Percentiles rank a stretch among this genome's conserved stretches.
Conservation (phyloP, 2,329 filamentous ascomycete genomes). For the Aspergillus fischeri region DNA sequence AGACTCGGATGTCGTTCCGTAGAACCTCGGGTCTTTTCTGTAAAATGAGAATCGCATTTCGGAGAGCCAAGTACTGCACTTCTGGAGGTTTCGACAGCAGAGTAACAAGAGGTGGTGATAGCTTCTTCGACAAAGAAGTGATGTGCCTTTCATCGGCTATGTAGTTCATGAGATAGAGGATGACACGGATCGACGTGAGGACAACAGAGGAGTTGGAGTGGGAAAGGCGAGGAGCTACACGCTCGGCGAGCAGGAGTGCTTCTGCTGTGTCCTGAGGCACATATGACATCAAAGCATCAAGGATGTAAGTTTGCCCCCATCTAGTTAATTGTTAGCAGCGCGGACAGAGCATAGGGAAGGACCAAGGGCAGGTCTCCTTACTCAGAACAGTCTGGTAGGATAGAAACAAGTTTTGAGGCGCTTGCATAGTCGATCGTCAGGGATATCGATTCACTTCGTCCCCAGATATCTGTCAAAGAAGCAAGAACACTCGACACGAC, state of each 20-base stretch:
- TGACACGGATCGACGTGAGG: slow-evolving; percentile 90
- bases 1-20: slow-evolving; percentile 93
- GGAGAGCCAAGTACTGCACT: slow-evolving; percentile 93
- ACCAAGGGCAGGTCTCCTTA: slow-evolving; percentile 46
- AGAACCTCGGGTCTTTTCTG: slow-evolving; percentile 90
- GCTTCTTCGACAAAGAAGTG: slow-evolving; percentile 78
- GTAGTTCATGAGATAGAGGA: slow-evolving; percentile 98
- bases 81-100: slow-evolving; percentile 93
- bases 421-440: slow-evolving; percentile 97
- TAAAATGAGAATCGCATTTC: slow-evolving; percentile 89
- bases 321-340: slow-evolving; percentile 42
- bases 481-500: slow-evolving; percentile 93
- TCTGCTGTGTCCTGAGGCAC: slow-evolving; percentile 88
- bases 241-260: slow-evolving; percentile 82
- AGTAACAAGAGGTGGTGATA: slow-evolving; percentile 92
- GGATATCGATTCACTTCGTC: slow-evolving; percentile 93
- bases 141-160: slow-evolving; percentile 89
- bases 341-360: not conserved
- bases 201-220: slow-evolving; percentile 97
- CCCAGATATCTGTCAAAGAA: slow-evolving; percentile 95
- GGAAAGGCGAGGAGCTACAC: slow-evolving; percentile 90
- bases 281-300: slow-evolving; percentile 97
- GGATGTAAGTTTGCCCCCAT: slow-evolving; percentile 98
- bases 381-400: slow-evolving; percentile 95
- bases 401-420: slow-evolving; percentile 96